Evolutionary conservation across 2,329 filamentous ascomycete genomes (phyloP).

Genomic region (Paecilomyces variotii): DNA sequence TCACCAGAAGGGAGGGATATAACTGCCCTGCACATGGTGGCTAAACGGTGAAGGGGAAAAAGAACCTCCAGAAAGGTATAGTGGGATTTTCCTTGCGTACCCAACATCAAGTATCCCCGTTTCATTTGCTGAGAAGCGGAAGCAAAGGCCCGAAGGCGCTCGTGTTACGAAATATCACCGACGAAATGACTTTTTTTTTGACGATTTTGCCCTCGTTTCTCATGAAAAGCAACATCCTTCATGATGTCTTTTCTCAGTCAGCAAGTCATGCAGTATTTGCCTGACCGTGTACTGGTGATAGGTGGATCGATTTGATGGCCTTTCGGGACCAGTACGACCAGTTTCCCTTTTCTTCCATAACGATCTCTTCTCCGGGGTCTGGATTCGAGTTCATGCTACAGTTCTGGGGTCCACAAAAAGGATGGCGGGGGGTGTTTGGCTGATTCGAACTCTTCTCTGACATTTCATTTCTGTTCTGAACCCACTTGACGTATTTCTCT

Average conservation of each 20-base stretch:
- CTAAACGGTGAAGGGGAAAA: background rate
- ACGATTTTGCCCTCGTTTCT: background rate
- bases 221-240: background rate
- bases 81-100: background rate
- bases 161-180: background rate
- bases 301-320: background rate
- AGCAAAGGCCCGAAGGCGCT: background rate
- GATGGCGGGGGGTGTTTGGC: background rate
- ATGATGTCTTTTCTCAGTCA: background rate
- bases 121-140: background rate
- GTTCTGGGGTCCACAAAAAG: background rate
- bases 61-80: background rate
- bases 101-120: background rate
- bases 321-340: background rate
- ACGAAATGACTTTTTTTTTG: background rate
- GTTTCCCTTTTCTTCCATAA: background rate
- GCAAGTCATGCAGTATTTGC: too few relatives aligned
- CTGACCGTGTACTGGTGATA: background rate
- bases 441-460: background rate
- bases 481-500: background rate
- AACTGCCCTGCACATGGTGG: conserved; percentile 23
- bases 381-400: background rate
- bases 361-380: background rate
- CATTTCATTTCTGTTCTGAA: background rate
- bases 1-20: conserved; percentile 23